Percentiles rank a stretch among this genome's conserved stretches.
Evolutionary conservation across 2,329 filamentous ascomycete genomes (phyloP).

Genomic region (Apiospora arundinis): DNA sequence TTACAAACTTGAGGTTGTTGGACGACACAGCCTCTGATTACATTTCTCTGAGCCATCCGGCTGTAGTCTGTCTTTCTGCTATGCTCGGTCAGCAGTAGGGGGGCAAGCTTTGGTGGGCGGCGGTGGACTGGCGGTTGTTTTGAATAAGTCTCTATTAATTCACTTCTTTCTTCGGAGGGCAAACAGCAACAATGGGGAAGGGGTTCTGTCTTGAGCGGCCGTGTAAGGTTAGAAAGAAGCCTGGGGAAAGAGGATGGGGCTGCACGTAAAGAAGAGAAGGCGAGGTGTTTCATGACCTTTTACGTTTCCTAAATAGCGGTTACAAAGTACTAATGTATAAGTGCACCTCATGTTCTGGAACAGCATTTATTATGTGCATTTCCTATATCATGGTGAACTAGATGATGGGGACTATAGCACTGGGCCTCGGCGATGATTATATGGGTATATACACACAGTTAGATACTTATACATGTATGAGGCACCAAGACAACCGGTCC

Average conservation of each 20-base stretch:
- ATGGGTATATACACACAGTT: background rate
- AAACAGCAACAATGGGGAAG: constrained; percentile 23
- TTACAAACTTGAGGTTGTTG: background rate
- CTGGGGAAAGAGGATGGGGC: constrained; percentile 27
- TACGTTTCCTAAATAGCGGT: constrained; percentile 38
- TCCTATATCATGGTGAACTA: background rate
- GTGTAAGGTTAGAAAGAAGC: constrained; percentile 8
- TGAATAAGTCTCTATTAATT: constrained; percentile 25
- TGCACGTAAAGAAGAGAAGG: constrained; percentile 31
- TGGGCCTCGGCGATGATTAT: background rate
- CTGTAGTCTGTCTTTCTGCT: background rate
- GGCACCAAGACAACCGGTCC: background rate
- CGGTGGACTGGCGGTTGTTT: constrained; percentile 18
- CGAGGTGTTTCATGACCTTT: constrained; percentile 31
- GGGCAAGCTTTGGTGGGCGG: background rate
- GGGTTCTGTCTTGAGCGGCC: constrained; percentile 3
- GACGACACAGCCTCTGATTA: background rate
- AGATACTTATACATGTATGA: background rate
- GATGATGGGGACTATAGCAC: background rate
- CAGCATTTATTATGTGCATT: background rate
- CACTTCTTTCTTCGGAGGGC: constrained; percentile 17
- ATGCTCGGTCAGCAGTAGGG: background rate
- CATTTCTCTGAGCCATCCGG: constrained; percentile 11
- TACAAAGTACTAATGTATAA: constrained; percentile 38
- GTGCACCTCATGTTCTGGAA: constrained; percentile 21